These are phyloP conservation scores for Pleurotus pulmonarius DNA, from an alignment of 768 basidiomycete species.

Conservation along the genomic window DNA sequence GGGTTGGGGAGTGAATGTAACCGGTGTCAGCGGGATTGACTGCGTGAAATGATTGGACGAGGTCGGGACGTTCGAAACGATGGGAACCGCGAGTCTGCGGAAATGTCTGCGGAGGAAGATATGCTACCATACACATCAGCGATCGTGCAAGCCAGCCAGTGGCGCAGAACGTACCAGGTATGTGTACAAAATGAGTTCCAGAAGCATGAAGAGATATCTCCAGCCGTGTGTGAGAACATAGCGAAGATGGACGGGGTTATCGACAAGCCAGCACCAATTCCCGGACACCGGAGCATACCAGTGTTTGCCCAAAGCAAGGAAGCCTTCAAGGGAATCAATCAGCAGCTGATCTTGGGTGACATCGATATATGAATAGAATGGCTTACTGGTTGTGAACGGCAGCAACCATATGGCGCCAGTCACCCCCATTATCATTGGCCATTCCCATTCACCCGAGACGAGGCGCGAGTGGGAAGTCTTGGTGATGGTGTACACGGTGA, in stretches of 20 bases:
- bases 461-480: neutral
- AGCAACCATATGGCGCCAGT: neutral
- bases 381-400: neutral
- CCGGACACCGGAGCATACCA: conserved; percentile 15
- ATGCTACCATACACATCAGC: neutral
- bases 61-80: conserved; percentile 3
- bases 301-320: conserved; percentile 11
- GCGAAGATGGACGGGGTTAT: conserved; percentile 10
- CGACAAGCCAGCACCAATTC: conserved; percentile 15
- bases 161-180: neutral
- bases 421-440: conserved; percentile 1
- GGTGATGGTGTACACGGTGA: conserved; percentile 13
- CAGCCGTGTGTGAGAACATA: conserved; percentile 13
- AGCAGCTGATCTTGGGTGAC: neutral
- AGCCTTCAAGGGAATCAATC: conserved; percentile 2
- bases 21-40: neutral
- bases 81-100: neutral
- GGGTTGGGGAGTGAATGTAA: neutral
- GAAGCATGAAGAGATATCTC: conserved; percentile 13
- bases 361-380: too few relatives aligned
- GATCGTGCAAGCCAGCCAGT: neutral
- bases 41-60: neutral
- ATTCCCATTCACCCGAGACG: conserved; percentile 3
- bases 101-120: conserved; percentile 6
- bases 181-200: conserved; percentile 20